Percentiles rank a stretch among this genome's conserved stretches.
Conservation (phyloP, 2,329 filamentous ascomycete species). For the Aspergillus quadrilineatus region DNA sequence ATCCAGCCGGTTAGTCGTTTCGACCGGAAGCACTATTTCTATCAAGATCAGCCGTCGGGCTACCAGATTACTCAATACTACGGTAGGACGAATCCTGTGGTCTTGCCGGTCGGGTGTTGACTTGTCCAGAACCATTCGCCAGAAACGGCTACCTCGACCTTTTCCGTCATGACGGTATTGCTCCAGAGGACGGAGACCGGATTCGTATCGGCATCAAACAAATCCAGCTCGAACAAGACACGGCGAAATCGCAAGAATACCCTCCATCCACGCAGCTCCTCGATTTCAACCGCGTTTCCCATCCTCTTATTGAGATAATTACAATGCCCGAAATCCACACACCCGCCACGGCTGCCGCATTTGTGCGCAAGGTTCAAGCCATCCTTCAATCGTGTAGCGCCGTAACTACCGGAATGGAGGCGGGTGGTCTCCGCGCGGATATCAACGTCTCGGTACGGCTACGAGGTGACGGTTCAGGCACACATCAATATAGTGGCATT, state of each 20-base stretch:
- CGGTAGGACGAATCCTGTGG: conserved; percentile 34
- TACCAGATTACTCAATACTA: conserved; percentile 99
- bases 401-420: conserved; percentile 88
- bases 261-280: conserved; percentile 72
- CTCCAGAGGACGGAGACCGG: conserved; percentile 67
- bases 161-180: conserved; percentile 73
- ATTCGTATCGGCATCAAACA: conserved; percentile 82
- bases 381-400: conserved; percentile 77
- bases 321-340: conserved; percentile 85
- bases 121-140: conserved; percentile 56
- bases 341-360: conserved; percentile 80
- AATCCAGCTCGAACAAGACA: conserved; percentile 96
- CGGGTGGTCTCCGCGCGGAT: conserved; percentile 85
- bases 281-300: conserved; percentile 90
- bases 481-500: conserved; percentile 57
- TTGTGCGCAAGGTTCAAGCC: conserved; percentile 84
- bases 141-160: conserved; percentile 71
- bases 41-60: conserved; percentile 93
- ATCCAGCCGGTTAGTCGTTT: conserved; percentile 78
- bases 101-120: not conserved
- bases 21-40: conserved; percentile 98
- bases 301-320: conserved; percentile 93
- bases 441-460: conserved; percentile 87
- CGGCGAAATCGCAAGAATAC: conserved; percentile 85
- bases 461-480: conserved; percentile 48